Conservation (phyloP, 1,284 basidiomycete species). For the Neotropicomus parvogracilis region DNA sequence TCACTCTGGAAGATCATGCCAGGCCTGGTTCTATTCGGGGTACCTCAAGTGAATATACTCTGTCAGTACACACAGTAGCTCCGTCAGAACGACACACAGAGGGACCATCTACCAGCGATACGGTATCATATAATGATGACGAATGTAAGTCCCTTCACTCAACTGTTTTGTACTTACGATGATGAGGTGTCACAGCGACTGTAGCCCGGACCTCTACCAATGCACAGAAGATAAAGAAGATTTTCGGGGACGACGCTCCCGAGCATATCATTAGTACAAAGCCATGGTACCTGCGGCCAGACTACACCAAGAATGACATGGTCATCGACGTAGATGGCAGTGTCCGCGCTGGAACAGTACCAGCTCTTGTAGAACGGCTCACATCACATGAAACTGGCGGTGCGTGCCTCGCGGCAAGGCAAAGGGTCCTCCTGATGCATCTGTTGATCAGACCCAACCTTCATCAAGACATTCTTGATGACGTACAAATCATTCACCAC, state of each 20-base stretch:
- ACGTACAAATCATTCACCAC: constrained; percentile 96
- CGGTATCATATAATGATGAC: constrained; percentile 31
- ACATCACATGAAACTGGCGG: constrained; percentile 87
- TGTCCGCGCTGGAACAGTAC: constrained; percentile 84
- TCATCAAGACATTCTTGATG: constrained; percentile 92
- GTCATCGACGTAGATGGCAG: constrained; percentile 79
- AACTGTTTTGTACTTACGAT: constrained; percentile 4
- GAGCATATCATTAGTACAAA: constrained; percentile 52
- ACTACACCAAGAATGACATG: constrained; percentile 79
- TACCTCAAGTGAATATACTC: constrained; percentile 22
- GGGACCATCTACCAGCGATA: constrained; percentile 23
- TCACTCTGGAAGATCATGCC: constrained; percentile 32
- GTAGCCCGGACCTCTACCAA: constrained; percentile 35
- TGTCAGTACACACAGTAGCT: constrained; percentile 27
- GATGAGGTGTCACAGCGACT: constrained; percentile 20
- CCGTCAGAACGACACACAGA: constrained; percentile 23
- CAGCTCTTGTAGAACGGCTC: constrained; percentile 83
- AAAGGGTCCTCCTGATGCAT: constrained; percentile 1
- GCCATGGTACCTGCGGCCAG: constrained; percentile 85
- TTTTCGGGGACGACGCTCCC: constrained; percentile 73
- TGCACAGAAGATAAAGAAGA: constrained; percentile 62
- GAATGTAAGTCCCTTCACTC: constrained; percentile 34
- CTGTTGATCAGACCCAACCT: constrained; percentile 61
- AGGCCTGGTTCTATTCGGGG: constrained; percentile 18
- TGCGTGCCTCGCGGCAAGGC: constrained; percentile 34